Evolutionary conservation across 352 stramenopile genomes (phyloP), one percentile per base, ranked within the genome.

Genomic region (Phytophthora melonis): DNA sequence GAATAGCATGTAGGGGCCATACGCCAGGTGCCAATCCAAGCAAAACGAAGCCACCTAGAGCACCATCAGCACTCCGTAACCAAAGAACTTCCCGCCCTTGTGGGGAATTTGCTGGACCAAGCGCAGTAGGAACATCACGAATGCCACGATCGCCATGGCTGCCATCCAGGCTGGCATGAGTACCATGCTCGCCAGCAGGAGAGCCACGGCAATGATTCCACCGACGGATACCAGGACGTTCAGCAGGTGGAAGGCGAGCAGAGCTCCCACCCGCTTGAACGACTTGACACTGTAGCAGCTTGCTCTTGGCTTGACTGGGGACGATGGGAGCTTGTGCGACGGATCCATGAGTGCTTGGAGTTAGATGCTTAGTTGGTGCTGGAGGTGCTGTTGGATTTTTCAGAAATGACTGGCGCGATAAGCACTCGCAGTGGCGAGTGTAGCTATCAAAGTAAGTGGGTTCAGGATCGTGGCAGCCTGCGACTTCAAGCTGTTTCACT

Each of bases 171-270:
- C 7, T 16, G 62, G 56, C 56, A 75, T 58, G 3, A 75, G 41
- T 25, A 14, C 49, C 36, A 75, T 63, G 19, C 68, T 75, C 8
- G 18, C 27, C 11, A 72, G 30, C 58, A 72, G 11, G 0, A 76
- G 18, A 14, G 18, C 41, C 21, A 63, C 56, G 16, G 27, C 54
- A 36, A 68, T 39, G 58, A 64, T n/a, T 5, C 63, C 63, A 58
- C 57, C 52, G 5, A 72, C 47, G 23, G 60, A 18, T 10, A 76
- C 16, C 19, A 64, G 2, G 10, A 53, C 30, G 43, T 76, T 76
- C 41, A 72, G 13, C 8, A 72, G 5, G 58, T 72, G 56, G n/a
- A 72, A 76, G n/a, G 19, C 11, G 16, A 76, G 50, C 30, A 72
- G 52, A 39, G 10, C 34, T 14, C 34, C 34, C 34, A 39, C 34